Base-by-base conservation (phyloP, 345 rosid genomes). In the Lepidium africanum region DNA sequence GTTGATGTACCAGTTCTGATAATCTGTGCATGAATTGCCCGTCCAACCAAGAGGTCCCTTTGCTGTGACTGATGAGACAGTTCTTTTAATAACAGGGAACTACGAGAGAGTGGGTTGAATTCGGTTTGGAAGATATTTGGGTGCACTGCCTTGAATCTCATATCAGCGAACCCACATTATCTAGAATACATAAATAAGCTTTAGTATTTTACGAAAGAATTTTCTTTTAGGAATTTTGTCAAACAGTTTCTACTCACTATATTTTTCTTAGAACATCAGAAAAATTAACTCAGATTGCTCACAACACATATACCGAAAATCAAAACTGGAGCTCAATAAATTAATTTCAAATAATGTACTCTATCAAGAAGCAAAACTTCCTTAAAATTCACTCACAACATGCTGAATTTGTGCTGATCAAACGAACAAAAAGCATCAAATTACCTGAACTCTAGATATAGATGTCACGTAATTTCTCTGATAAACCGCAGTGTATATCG, bases 11-110 rank as follows among this genome's bases (percentile, higher is more conserved):
- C 71, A 9, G 69, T 30, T 76, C 71, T 81, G 54, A 86, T 43
- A 52, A 86, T 80, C 35, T 47, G 84, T 15, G 85, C 96, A 63
- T 89, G 96, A 21, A 86, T 67, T 15, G 82, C 83, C 14, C 75
- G 80, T 21, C 96, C 98, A 57, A 65, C 72, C 3, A 46, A 49
- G 38, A 89, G 78, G 73, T 72, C 72, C 51, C 77, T 83, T 41
- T 74, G 83, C 32, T 75, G 77, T 52, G 96, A 81, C 67, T 41
- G 80, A 63, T 70, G 69, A 32, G 73, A 42, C 10, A 90, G 78
- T 13, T 78, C 78, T 61, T 75, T 73, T 65, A 77, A 81, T 14
- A 83, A 71, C 38, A 72, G 47, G 27, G 81, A 78, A 67, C 63
- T 64, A 56, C 39, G 83, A 60, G 78, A 42, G 39, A 67, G 68